Base-by-base conservation (phyloP, 495 filamentous ascomycete genomes). In the Halenospora varia region DNA sequence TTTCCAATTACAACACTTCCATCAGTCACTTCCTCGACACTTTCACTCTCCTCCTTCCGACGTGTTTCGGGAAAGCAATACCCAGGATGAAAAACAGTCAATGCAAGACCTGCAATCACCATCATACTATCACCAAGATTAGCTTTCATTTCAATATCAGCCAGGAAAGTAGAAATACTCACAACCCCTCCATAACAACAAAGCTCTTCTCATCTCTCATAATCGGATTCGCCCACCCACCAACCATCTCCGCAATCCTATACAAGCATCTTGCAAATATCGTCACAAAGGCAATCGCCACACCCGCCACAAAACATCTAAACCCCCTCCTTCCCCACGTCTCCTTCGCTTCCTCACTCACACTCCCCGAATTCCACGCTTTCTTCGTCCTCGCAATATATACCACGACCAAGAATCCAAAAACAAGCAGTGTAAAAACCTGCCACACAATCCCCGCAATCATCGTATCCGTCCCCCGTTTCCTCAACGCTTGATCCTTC, bases 381-480 rank as follows among this genome's bases (percentile, higher is more conserved):
- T 62, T 70, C 53, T 53, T 63, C 0, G 82, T 70, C 3, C 52
- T 71, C 81, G 60, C 82, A 87, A 24, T 82, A 74, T 25, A 68
- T 49, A n/a, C 65, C 76, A 9, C 81, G 53, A 8, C 69, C 4
- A 10, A 80, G n/a, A n/a, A n/a, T n/a, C n/a, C 82, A 65, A 87
- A 89, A 23, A 78, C 70, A 26, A 71, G 60, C 69, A 89, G 74
- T 2, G 86, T 87, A 4, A 72, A 75, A 26, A 86, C 86, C 75
- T 91, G 88, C 68, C 85, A 80, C 6, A 80, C 74, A 59, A 91
- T 87, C 65, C 88, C 87, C 10, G 85, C 78, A 48, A 91, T 84
- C 64, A 88, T 88, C 53, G 86, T 79, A 61, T 86, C 66, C 68
- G 88, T 84, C 17, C 83, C 83, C 25, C 62, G 59, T 25, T 68